Evolutionary conservation across 106 monocot genomes (phyloP), one percentile per base, ranked within the genome.

Genomic region (Acorus calamus): DNA sequence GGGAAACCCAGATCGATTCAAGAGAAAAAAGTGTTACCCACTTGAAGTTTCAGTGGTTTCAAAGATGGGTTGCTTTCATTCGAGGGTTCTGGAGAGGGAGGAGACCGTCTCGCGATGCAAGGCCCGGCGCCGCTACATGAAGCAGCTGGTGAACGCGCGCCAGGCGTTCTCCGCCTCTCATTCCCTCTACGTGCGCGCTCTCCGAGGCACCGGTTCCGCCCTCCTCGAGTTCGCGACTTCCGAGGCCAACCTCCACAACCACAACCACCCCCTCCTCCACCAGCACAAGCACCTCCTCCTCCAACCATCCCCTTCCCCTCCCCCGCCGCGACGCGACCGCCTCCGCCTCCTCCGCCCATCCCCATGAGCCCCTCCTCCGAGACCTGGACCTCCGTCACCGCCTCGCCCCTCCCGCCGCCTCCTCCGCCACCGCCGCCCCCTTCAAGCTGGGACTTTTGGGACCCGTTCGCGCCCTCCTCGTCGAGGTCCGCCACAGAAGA

Each of bases 391-490:
- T 86, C 87, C 7, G 62, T 75, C 55, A 71, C 81, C 11, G 68
- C 84, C 11, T 83, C 94, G 6, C 71, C 65, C 41, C 59, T 46
- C 83, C 86, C 11, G 77, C 89, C 8, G 78, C 89, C 4, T 69
- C 83, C 42, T 2, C 81, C 82, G 4, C 86, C 89, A 1, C 77
- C 76, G 0, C 82, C 73, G 7, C 50, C 71, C 14, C 76, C 83
- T 50, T 84, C 76, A 2, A 67, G 78, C 50, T 94, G 90, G 94
- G 87, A 96, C 44, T 96, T 90, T 53, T 90, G 90, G 94, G 87
- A 96, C 80, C 87, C 87, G 0, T 96, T 90, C 63, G 55, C 59
- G 8, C 84, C 84, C 4, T 73, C 80, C 44, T 81, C 86, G 9
- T 75, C 84, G 6, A 66, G 79, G 28, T 78, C 82, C 7, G 74